These are phyloP conservation scores for Furcasterigmium sp. DNA, from an alignment of 2,329 filamentous ascomycete genomes.

Conservation along the genomic window DNA sequence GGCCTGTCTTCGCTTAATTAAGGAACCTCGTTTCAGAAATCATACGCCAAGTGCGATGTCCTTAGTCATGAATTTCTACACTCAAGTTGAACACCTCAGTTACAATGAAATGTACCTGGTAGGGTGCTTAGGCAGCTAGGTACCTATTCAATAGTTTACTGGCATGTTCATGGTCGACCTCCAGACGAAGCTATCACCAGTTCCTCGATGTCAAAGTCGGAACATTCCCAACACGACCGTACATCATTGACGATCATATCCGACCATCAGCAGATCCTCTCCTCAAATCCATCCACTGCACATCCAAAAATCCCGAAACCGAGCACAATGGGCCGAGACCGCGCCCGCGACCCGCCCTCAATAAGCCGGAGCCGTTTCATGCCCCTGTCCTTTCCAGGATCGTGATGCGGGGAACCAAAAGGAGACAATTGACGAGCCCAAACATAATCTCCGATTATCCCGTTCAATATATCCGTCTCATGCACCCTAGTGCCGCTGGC, in stretches of 20 bases:
- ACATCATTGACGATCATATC: neutral
- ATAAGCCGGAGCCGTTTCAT: neutral
- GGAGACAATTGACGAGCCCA: neutral
- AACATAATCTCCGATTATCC: no score
- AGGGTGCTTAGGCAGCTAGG: no score
- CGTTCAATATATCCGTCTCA: no score
- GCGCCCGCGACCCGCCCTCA: neutral
- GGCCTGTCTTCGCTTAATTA: constrained; percentile 1
- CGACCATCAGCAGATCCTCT: neutral
- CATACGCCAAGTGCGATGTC: neutral
- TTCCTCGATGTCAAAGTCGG: neutral
- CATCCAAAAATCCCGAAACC: neutral
- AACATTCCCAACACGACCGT: neutral
- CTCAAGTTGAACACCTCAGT: no score
- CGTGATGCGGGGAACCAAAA: neutral
- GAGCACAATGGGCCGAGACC: neutral
- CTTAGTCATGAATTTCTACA: no score
- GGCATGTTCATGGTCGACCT: no score
- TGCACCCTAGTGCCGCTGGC: no score
- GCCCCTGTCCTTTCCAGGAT: neutral
- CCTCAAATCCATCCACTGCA: neutral
- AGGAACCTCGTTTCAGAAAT: neutral
- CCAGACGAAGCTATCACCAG: neutral
- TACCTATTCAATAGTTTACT: no score
- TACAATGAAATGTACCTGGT: no score